These are phyloP conservation scores for Psophocarpus tetragonolobus DNA, from an alignment of 306 rosid genomes.

Conservation along the genomic window DNA sequence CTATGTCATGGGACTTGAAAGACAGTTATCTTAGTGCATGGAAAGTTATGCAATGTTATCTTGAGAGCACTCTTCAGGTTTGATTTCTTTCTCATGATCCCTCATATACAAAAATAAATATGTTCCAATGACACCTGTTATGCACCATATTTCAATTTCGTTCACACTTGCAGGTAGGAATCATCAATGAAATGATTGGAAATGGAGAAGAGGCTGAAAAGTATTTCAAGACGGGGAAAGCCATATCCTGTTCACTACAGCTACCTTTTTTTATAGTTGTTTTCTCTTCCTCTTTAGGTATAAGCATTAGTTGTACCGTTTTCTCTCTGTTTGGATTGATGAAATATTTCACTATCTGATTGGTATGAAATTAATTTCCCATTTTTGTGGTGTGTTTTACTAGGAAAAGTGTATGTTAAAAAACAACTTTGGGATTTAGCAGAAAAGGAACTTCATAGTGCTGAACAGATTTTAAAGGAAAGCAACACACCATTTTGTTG, in stretches of 20 bases:
- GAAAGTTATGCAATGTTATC: conserved; percentile 81
- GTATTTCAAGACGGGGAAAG: conserved; percentile 70
- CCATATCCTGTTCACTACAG: conserved; percentile 58
- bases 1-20: conserved; percentile 58
- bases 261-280: conserved; percentile 70
- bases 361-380: conserved; percentile 23
- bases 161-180: conserved; percentile 63
- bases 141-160: conserved; percentile 20
- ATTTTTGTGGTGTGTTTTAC: conserved; percentile 38
- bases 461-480: conserved; percentile 52
- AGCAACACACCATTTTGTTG: conserved; percentile 55
- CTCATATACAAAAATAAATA: conserved; percentile 6
- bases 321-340: conserved; percentile 20
- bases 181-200: conserved; percentile 72
- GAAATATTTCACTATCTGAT: conserved; percentile 21
- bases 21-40: conserved; percentile 77
- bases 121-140: background rate
- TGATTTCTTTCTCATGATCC: conserved; percentile 30
- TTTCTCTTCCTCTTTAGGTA: conserved; percentile 86
- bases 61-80: conserved; percentile 98
- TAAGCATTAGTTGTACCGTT: conserved; percentile 13
- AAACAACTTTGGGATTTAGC: conserved; percentile 71
- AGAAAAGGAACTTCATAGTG: conserved; percentile 68
- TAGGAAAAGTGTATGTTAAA: conserved; percentile 72
- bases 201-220: conserved; percentile 81